Evolutionary conservation across 2,329 filamentous ascomycete species (phyloP).

Genomic region (Pseudogymnoascus sp.): DNA sequence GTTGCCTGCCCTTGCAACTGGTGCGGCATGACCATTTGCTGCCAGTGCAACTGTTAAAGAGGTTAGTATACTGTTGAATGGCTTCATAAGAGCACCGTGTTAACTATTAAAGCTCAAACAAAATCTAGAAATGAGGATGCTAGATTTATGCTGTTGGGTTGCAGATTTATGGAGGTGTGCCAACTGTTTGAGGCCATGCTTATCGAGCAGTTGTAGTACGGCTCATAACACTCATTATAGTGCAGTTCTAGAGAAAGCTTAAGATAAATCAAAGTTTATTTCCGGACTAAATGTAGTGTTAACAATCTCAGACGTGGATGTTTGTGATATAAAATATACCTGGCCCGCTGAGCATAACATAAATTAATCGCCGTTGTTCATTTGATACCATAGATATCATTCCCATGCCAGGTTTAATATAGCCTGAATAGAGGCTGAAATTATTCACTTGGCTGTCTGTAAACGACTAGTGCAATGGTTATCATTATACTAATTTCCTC

Average conservation of each 20-base stretch:
- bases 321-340: neutral
- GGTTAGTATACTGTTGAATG: neutral
- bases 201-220: neutral
- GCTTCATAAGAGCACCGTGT: neutral
- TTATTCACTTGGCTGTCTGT: neutral
- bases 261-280: neutral
- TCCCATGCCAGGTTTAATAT: neutral
- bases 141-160: neutral
- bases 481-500: neutral
- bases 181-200: neutral
- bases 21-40: neutral
- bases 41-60: neutral
- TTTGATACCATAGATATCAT: neutral
- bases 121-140: neutral
- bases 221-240: neutral
- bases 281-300: neutral
- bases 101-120: neutral
- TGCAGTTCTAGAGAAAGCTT: neutral
- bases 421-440: neutral
- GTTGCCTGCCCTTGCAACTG: neutral
- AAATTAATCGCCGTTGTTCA: neutral
- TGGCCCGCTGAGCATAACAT: neutral
- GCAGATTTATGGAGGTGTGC: neutral
- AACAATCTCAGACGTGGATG: neutral
- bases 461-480: neutral